Evolutionary conservation across 371 early-diverging fungal genomes (phyloP).

Genomic region (Fennellomyces sp.): DNA sequence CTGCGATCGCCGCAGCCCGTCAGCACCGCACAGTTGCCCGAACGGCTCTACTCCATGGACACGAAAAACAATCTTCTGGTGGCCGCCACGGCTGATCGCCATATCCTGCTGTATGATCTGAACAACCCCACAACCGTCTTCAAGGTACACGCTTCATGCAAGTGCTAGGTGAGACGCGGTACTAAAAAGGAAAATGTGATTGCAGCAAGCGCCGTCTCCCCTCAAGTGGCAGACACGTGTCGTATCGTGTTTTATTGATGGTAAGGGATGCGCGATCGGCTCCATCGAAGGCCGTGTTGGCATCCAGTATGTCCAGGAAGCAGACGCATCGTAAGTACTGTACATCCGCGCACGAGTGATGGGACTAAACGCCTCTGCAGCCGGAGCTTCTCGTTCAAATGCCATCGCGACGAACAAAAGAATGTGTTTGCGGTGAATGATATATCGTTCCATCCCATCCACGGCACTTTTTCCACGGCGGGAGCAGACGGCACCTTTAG

Average conservation of each 20-base stretch:
- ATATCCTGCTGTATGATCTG: conserved; percentile 79
- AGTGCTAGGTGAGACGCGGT: neutral
- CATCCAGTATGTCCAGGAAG: conserved; percentile 86
- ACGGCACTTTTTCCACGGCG: conserved; percentile 91
- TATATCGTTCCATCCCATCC: conserved; percentile 83
- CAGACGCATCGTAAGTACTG: conserved; percentile 61
- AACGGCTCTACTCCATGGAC: conserved; percentile 93
- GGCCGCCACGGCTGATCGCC: conserved; percentile 60
- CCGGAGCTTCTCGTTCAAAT: conserved; percentile 88
- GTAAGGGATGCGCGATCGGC: conserved; percentile 87
- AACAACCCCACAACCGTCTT: conserved; percentile 76
- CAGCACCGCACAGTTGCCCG: conserved; percentile 75
- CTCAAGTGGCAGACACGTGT: conserved; percentile 86
- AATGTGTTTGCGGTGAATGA: conserved; percentile 82
- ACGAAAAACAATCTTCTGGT: conserved; percentile 48
- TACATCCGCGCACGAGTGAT: too few relatives aligned
- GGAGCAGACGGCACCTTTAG: conserved; percentile 90
- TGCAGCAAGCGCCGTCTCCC: conserved; percentile 35
- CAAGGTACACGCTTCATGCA: conserved; percentile 45
- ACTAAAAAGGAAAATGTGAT: neutral
- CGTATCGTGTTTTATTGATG: conserved; percentile 77
- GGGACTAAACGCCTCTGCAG: too few relatives aligned
- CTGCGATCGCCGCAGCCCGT: conserved; percentile 76
- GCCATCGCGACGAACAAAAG: conserved; percentile 83
- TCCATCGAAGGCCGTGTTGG: conserved; percentile 92